Conservation (phyloP, 73 alveolate genomes). For the Breviolum minutum region DNA sequence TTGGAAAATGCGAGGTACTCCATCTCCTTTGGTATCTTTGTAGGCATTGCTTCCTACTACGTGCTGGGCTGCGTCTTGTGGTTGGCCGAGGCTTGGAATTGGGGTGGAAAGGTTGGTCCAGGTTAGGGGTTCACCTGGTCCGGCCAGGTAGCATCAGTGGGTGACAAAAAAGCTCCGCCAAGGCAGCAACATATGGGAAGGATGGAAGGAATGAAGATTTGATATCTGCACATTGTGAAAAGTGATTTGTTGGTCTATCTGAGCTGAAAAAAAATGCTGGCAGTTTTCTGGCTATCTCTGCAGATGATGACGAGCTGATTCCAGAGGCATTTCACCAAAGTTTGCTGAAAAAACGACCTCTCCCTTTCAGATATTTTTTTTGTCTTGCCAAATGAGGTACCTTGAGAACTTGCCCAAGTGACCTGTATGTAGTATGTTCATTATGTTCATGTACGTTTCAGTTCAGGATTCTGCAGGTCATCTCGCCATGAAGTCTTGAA, state of each 20-base stretch:
- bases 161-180: slow-evolving; percentile 28
- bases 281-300: slow-evolving; percentile 33
- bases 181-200: neutral
- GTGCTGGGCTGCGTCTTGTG: slow-evolving; percentile 55
- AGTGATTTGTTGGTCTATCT: neutral
- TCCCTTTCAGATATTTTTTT: neutral
- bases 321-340: slow-evolving; percentile 59
- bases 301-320: slow-evolving; percentile 82
- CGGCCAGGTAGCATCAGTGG: slow-evolving; percentile 55
- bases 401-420: slow-evolving; percentile 9
- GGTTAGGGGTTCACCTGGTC: neutral
- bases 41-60: slow-evolving; percentile 88
- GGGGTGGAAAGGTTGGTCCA: neutral
- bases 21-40: slow-evolving; percentile 89
- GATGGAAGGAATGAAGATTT: too few species aligned
- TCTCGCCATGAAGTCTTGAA: too few species aligned
- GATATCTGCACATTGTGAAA: neutral
- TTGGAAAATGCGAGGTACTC: slow-evolving; percentile 29
- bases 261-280: neutral
- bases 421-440: slow-evolving; percentile 2
- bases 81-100: slow-evolving; percentile 68
- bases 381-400: neutral
- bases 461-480: neutral
- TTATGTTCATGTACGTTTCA: neutral
- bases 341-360: neutral